Percentiles rank a stretch among this genome's conserved stretches.
Evolutionary conservation across 257 asterid species (phyloP).

Genomic region (Anisodus tanguticus): DNA sequence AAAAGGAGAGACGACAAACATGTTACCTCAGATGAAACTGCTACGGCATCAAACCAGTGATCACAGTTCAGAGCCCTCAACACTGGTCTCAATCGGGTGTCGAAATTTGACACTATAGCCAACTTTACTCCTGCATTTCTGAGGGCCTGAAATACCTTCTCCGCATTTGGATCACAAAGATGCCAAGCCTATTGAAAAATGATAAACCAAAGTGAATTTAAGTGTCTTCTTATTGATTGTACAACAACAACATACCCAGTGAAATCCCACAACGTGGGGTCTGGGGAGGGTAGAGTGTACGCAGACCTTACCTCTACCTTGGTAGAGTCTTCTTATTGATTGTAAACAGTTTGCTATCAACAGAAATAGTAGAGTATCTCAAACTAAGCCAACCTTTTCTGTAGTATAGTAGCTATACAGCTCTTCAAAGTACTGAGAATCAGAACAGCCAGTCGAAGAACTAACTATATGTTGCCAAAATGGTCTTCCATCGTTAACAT

Average conservation of each 20-base stretch:
- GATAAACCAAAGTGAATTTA: not conserved
- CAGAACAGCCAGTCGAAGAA: slow-evolving; percentile 95
- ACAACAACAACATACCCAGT: no score
- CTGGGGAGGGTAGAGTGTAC: no score
- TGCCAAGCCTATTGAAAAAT: slow-evolving; percentile 83
- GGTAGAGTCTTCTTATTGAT: no score
- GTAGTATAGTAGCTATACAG: slow-evolving; percentile 84
- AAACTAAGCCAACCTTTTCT: slow-evolving; percentile 63
- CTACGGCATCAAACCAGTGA: slow-evolving; percentile 98
- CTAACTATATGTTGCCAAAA: slow-evolving; percentile 97
- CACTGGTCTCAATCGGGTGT: slow-evolving; percentile 88
- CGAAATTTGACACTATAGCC: slow-evolving; percentile 90
- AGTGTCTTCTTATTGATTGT: not conserved
- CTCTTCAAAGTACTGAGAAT: slow-evolving; percentile 94
- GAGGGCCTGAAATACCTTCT: slow-evolving; percentile 78
- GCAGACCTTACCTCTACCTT: no score
- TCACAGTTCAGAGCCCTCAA: slow-evolving; percentile 87
- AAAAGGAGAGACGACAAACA: slow-evolving; percentile 12
- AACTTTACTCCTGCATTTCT: slow-evolving; percentile 78
- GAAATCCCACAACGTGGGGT: no score
- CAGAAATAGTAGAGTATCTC: not conserved
- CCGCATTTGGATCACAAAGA: slow-evolving; percentile 89
- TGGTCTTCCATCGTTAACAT: slow-evolving; percentile 91
- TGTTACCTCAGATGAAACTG: slow-evolving; percentile 94
- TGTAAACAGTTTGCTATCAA: not conserved